phyloP scores from a whole-genome alignment of 164 flowering plant genomes.

The Piper longum region DNA sequence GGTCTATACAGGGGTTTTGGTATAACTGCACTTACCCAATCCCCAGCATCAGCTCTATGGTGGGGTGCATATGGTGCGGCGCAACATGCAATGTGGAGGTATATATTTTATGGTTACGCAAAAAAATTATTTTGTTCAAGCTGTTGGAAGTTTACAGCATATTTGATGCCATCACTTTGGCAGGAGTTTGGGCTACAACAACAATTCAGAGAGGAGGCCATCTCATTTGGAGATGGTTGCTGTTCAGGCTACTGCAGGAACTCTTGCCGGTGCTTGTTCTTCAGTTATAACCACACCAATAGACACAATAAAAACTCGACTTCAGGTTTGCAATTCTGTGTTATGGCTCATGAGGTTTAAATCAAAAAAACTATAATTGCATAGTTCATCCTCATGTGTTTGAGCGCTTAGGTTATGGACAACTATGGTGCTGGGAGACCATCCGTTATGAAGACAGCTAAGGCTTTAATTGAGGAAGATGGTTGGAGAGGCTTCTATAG shows the following conservation, averaged over 20 bases:
- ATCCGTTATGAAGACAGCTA: constrained; percentile 53
- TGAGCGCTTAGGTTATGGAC: constrained; percentile 56
- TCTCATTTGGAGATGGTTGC: constrained; percentile 56
- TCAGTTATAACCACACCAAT: constrained; percentile 74
- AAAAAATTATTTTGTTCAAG: background rate
- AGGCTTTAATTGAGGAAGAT: constrained; percentile 52
- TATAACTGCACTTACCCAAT: constrained; percentile 46
- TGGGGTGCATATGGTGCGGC: constrained; percentile 75
- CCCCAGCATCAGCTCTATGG: constrained; percentile 87
- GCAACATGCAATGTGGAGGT: constrained; percentile 75
- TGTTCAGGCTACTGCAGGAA: constrained; percentile 76
- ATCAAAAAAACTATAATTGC: background rate
- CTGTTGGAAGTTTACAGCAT: background rate
- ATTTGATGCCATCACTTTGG: background rate
- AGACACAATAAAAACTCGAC: constrained; percentile 82
- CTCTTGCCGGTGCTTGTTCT: constrained; percentile 69
- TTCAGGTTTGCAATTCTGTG: constrained; percentile 40
- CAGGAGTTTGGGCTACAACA: constrained; percentile 53
- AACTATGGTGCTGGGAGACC: constrained; percentile 63
- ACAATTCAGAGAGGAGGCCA: constrained; percentile 39
- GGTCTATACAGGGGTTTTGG: constrained; percentile 84
- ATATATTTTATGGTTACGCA: background rate
- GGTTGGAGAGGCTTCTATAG: constrained; percentile 86
- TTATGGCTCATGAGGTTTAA: background rate
- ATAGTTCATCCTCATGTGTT: background rate